Base-by-base conservation (phyloP, 495 filamentous ascomycete genomes). In the Rhypophila decipiens region DNA sequence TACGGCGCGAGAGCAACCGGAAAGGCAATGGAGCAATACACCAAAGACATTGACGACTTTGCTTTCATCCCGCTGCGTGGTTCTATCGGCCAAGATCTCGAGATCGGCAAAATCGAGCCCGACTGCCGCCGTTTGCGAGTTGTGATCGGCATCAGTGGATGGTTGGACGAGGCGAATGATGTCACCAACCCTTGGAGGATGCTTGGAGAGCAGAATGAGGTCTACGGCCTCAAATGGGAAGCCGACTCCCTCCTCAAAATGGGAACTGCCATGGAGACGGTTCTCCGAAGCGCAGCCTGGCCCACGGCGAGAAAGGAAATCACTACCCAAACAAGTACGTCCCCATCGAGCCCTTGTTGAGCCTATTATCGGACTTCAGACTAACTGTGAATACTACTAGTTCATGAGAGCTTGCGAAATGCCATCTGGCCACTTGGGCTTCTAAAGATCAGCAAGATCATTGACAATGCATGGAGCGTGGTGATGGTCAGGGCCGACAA, bases 401-500 rank as follows among this genome's bases (percentile, higher is more conserved):
- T 95, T 22, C 90, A 95, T 54, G 78, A 82, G 1, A 75, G 81
- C 5, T 60, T 97, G 15, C 74, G 76, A 50, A 77, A 79, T 7
- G 83, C 83, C 0, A 66, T 87, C 19, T 88, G 93, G 79, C 93
- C 93, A 0, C 53, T 88, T 7, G 75, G 77, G 29, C 67, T 98
- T 4, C 60, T 96, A 44, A 90, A 94, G 61, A 74, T 91, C 39
- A 81, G 85, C 45, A 77, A 84, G 24, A 70, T 96, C 20, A 78
- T 95, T 24, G 93, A 96, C 56, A 95, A 95, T 63, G 88, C 88
- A 0, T 98, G 95, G 75, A 86, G 76, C 45, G 75, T 93, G 24
- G 88, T 84, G 9, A 90, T 87, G 62, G 72, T 81, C 23, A 77
- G 89, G 40, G 82, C 87, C 18, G 90, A 96, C 56, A 97, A 96